phyloP scores from a whole-genome alignment of 805 yeast genomes.

The Wickerhamiella sorbophila region DNA sequence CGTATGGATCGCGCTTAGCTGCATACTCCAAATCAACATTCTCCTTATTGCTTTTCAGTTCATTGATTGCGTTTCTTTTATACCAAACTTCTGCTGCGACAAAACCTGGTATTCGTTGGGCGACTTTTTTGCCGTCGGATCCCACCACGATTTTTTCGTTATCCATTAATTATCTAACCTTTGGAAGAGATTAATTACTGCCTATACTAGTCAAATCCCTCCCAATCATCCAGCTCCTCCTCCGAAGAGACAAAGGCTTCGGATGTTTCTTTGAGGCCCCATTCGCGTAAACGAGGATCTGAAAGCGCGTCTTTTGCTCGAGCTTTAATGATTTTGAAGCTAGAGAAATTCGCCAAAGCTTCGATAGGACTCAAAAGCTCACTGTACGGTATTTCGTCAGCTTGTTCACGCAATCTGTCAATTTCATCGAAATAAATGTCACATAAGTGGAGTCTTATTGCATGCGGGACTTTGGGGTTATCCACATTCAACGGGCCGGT shows the following conservation, averaged over 20 bases:
- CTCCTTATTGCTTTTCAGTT: background rate
- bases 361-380: slow-evolving; percentile 47
- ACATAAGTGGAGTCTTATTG: slow-evolving; percentile 69
- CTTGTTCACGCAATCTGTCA: slow-evolving; percentile 45
- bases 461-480: slow-evolving; percentile 46
- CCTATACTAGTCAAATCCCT: slow-evolving; percentile 15
- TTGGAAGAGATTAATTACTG: background rate
- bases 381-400: slow-evolving; percentile 38
- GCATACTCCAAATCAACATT: background rate
- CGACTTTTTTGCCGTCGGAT: slow-evolving; percentile 3
- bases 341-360: slow-evolving; percentile 33
- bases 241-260: slow-evolving; percentile 1
- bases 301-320: slow-evolving; percentile 51
- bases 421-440: slow-evolving; percentile 79
- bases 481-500: slow-evolving; percentile 31
- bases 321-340: slow-evolving; percentile 48
- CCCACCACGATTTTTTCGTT: slow-evolving; percentile 1
- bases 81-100: slow-evolving; percentile 4
- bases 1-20: slow-evolving; percentile 7
- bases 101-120: slow-evolving; percentile 1
- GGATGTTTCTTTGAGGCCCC: slow-evolving; percentile 34
- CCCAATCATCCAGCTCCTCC: slow-evolving; percentile 20
- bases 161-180: background rate
- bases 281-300: slow-evolving; percentile 46
- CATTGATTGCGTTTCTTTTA: background rate